A percentile compares a stretch with the other conserved stretches of the same genome.
Evolutionary conservation across 169 alveolate genomes (phyloP).

Genomic region (Plasmodium adleri): DNA sequence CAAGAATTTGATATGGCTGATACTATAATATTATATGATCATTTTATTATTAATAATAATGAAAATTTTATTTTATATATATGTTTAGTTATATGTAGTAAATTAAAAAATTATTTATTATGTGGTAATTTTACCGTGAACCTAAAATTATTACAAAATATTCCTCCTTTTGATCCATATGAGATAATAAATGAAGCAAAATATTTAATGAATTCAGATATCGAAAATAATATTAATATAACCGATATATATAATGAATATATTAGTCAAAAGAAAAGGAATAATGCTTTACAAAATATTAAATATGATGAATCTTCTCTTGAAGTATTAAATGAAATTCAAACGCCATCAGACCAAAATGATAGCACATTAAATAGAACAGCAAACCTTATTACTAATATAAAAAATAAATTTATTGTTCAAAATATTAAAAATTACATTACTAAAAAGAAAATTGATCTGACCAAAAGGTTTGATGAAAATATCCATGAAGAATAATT

Average conservation of each 20-base stretch:
- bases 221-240: constrained; percentile 23
- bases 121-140: constrained; percentile 75
- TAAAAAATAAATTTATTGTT: constrained; percentile 50
- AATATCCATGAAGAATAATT: background rate
- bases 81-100: constrained; percentile 64
- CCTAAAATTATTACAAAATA: constrained; percentile 72
- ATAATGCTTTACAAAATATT: constrained; percentile 15
- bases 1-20: constrained; percentile 82
- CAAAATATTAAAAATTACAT: constrained; percentile 66
- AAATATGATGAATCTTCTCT: constrained; percentile 11
- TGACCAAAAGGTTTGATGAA: constrained; percentile 6
- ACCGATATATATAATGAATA: constrained; percentile 50
- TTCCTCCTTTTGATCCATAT: constrained; percentile 76
- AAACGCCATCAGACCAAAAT: constrained; percentile 5
- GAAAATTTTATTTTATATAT: constrained; percentile 73
- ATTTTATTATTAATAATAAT: constrained; percentile 67
- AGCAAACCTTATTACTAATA: constrained; percentile 3
- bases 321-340: constrained; percentile 11
- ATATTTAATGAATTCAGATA: constrained; percentile 49
- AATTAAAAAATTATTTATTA: constrained; percentile 46
- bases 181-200: constrained; percentile 73
- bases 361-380: constrained; percentile 6
- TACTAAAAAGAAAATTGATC: constrained; percentile 53
- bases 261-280: constrained; percentile 60
- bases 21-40: constrained; percentile 72